phyloP scores from a whole-genome alignment of 441 rosid species.

The Flueggea neowawraea region DNA sequence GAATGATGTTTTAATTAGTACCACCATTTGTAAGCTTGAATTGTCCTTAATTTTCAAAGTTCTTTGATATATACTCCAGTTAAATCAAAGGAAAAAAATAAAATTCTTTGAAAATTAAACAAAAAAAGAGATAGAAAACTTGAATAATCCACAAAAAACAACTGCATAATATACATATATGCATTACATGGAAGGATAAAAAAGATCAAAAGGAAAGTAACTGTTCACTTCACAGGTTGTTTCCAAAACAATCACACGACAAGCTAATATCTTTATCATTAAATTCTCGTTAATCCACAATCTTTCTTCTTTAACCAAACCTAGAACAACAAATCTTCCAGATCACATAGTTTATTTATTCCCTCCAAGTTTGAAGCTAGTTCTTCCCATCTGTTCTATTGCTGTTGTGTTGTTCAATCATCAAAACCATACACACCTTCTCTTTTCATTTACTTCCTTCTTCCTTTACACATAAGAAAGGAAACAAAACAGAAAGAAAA shows the following conservation, averaged over 20 bases:
- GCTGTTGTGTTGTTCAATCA: slow-evolving; percentile 1
- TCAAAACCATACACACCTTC: slow-evolving; percentile 5
- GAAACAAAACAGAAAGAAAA: neutral
- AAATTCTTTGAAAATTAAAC: neutral
- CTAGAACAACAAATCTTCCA: neutral
- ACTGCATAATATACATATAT: no score
- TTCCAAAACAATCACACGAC: neutral
- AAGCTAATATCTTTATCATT: neutral
- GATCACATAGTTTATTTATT: slow-evolving; percentile 1
- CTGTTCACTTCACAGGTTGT: neutral
- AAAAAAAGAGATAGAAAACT: neutral
- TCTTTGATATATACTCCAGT: neutral
- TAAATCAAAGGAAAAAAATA: neutral
- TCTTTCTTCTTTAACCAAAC: neutral
- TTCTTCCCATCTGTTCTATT: slow-evolving; percentile 1
- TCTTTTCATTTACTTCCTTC: neutral
- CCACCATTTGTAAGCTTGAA: no score
- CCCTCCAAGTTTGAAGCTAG: neutral
- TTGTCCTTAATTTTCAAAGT: no score
- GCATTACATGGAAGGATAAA: neutral
- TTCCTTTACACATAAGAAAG: neutral
- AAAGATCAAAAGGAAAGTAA: neutral
- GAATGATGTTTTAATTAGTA: neutral
- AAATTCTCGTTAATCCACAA: neutral
- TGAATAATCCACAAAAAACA: neutral